Conservation (phyloP, 1,139 yeast species). For the Pichia norvegensis region DNA sequence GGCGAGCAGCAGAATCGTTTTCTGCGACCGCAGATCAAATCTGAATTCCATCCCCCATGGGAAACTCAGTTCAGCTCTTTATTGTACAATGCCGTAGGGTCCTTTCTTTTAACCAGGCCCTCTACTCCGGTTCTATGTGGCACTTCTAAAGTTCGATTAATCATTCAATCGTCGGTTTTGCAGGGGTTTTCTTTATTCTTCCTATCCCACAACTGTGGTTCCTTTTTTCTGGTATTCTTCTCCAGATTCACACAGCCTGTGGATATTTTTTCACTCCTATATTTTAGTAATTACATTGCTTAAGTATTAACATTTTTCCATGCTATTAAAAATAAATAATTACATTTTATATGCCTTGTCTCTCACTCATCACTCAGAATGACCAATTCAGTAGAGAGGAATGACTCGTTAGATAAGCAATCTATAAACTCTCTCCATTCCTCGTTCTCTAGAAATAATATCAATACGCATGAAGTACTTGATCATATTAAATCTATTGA, state of each 20-base stretch:
- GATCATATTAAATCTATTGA: constrained; percentile 28
- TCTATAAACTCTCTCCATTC: constrained; percentile 6
- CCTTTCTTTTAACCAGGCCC: too few species aligned
- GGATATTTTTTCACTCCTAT: too few species aligned
- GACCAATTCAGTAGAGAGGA: constrained; percentile 57
- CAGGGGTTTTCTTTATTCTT: too few species aligned
- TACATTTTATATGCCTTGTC: constrained; percentile 12
- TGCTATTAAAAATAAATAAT: not conserved
- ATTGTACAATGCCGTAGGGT: too few species aligned
- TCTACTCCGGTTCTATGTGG: too few species aligned
- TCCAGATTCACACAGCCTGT: too few species aligned
- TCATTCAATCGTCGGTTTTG: too few species aligned
- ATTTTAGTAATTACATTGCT: not conserved
- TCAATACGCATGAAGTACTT: constrained; percentile 16
- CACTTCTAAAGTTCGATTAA: too few species aligned
- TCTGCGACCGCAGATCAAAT: too few species aligned
- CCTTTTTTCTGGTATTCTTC: not conserved
- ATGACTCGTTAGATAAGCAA: constrained; percentile 12
- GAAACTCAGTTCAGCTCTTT: too few species aligned
- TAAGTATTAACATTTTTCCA: not conserved
- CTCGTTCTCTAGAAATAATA: constrained; percentile 18
- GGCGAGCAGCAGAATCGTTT: too few species aligned
- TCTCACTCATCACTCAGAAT: constrained; percentile 40
- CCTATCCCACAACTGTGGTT: not conserved
- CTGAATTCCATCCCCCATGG: too few species aligned